phyloP scores from a whole-genome alignment of 805 yeast genomes.

The Ogataea methanolica region DNA sequence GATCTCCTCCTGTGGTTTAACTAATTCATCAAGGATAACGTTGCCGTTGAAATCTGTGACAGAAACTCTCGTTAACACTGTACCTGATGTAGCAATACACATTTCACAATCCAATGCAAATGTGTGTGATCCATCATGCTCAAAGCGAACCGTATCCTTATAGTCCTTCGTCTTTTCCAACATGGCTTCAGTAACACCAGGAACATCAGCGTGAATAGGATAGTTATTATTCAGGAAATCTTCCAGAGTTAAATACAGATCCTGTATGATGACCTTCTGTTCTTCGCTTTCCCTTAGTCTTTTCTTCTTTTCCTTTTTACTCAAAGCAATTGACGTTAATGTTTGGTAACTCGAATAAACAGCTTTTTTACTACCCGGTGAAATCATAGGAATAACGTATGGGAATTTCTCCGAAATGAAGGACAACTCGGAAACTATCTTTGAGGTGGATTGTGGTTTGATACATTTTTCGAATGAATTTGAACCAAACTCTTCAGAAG shows the following conservation, averaged over 20 bases:
- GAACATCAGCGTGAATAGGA: conserved; percentile 51
- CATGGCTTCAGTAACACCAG: conserved; percentile 18
- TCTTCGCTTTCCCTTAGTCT: conserved; percentile 30
- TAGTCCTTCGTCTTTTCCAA: conserved; percentile 34
- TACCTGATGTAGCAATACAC: conserved; percentile 61
- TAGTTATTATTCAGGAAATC: conserved; percentile 42
- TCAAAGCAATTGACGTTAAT: conserved; percentile 51
- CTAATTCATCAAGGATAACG: conserved; percentile 65
- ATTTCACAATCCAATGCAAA: conserved; percentile 94
- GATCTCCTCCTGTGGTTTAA: conserved; percentile 71
- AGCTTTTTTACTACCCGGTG: conserved; percentile 65
- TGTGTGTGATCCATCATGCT: conserved; percentile 56
- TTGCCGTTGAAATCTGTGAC: conserved; percentile 59
- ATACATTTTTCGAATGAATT: conserved; percentile 6
- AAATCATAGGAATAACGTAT: conserved; percentile 41
- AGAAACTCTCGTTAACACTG: conserved; percentile 74
- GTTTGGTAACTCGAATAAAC: conserved; percentile 49
- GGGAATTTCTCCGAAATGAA: conserved; percentile 38
- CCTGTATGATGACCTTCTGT: conserved; percentile 41
- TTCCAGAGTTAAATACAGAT: conserved; percentile 47
- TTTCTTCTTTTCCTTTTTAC: conserved; percentile 50
- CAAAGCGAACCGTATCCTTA: conserved; percentile 49
- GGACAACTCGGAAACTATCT: conserved; percentile 19
- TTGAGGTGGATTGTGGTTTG: conserved; percentile 9
- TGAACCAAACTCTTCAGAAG: conserved; percentile 39